phyloP scores from a whole-genome alignment of 371 early-diverging fungal genomes.

The Syncephalastrum racemosum region DNA sequence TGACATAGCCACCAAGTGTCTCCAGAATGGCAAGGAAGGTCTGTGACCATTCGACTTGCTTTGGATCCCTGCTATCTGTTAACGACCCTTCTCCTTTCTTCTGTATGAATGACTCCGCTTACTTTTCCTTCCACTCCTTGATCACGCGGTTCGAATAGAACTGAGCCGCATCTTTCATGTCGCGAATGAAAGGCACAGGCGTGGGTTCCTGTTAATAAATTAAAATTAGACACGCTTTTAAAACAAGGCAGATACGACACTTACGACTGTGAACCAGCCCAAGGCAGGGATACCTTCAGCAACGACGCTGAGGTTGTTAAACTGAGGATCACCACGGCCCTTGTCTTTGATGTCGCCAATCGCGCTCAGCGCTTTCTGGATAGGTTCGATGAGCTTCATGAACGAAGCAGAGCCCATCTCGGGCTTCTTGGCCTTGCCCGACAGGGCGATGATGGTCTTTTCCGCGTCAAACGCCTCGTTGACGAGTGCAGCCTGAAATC shows the following conservation, averaged over 20 bases:
- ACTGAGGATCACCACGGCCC: constrained; percentile 72
- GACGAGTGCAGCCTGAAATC: constrained; percentile 39
- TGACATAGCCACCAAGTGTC: constrained; percentile 82
- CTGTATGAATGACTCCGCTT: constrained; percentile 19
- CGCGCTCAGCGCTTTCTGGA: constrained; percentile 66
- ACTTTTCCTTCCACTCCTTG: constrained; percentile 90
- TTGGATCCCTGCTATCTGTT: constrained; percentile 61
- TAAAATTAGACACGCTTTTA: background rate
- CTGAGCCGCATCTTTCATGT: constrained; percentile 89
- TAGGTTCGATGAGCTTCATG: constrained; percentile 67
- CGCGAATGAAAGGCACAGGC: constrained; percentile 84
- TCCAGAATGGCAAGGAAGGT: constrained; percentile 67
- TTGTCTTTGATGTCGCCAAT: constrained; percentile 72
- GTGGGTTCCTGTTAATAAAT: constrained; percentile 68
- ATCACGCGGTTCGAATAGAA: constrained; percentile 91
- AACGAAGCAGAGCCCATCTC: constrained; percentile 51
- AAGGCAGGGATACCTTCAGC: constrained; percentile 90
- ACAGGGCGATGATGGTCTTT: constrained; percentile 71
- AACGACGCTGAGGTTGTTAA: constrained; percentile 82
- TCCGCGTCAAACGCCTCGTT: constrained; percentile 67
- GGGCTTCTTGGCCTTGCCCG: constrained; percentile 80
- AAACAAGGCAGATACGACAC: constrained; percentile 14
- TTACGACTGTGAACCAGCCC: constrained; percentile 90
- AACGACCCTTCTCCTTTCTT: constrained; percentile 30
- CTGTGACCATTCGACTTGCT: constrained; percentile 85